phyloP scores from a whole-genome alignment of 169 alveolate species.

The Perkinsus olseni region DNA sequence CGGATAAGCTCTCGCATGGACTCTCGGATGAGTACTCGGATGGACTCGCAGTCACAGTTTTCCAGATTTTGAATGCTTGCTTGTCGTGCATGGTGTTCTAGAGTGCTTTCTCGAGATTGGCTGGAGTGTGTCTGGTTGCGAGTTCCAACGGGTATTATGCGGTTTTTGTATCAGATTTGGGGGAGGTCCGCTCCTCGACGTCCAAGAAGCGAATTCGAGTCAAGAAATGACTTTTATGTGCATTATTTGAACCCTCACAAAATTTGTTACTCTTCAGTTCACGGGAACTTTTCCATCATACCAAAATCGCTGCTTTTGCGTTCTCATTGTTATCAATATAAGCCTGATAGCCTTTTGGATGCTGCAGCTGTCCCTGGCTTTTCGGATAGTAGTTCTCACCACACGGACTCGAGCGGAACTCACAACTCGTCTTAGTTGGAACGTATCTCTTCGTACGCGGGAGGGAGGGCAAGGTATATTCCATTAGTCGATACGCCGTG shows the following conservation, averaged over 20 bases:
- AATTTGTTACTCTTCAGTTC: background rate
- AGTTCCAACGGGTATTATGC: background rate
- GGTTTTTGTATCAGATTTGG: background rate
- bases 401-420: too few relatives aligned
- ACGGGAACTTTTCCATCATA: too few relatives aligned
- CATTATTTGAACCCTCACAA: background rate
- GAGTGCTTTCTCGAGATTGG: background rate
- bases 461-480: too few relatives aligned
- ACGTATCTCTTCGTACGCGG: too few relatives aligned
- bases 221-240: background rate
- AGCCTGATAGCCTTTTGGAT: too few relatives aligned
- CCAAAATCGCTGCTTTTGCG: too few relatives aligned
- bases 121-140: background rate
- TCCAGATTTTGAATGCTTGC: background rate
- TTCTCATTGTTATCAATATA: too few relatives aligned
- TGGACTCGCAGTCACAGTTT: background rate
- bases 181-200: background rate
- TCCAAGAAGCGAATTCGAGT: background rate
- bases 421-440: too few relatives aligned
- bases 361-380: too few relatives aligned
- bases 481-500: too few relatives aligned
- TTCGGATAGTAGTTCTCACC: too few relatives aligned
- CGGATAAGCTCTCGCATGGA: background rate
- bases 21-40: background rate
- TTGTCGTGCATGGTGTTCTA: background rate